Base-by-base conservation (phyloP, 2,329 filamentous ascomycete species). In the Gremmenia infestans region DNA sequence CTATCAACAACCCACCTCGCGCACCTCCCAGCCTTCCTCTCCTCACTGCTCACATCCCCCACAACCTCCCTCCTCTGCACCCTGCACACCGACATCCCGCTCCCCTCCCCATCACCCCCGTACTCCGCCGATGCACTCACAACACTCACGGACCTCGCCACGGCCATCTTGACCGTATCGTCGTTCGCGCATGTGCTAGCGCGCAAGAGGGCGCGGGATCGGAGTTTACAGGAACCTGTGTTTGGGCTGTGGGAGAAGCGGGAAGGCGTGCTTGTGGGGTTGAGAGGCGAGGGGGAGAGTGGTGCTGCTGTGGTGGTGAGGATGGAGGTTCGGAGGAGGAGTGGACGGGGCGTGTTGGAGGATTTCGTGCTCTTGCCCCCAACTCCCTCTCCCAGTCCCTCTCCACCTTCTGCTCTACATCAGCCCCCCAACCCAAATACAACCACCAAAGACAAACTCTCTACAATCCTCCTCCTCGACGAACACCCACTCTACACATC, bases 111-210 rank as follows among this genome's bases (percentile, higher is more conserved):
- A 48, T 72, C 55, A 37, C 74, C 71, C 62, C 77, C 81, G 66
- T 85, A 89, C 72, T 75, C 81, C 17, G 90, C 91, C 0, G 74
- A 83, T 28, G 84, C 91, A 0, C 77, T 95, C 12, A 85, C 85
- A 1, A 75, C 91, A 0, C 78, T 97, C 22, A 82, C 80, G 47
- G 95, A 95, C 72, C 84, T 97, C 56, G 89, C 92, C n/a, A 99
- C 94, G 3, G 87, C 91, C 3, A 81, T 97, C 52, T 79, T 97
- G 57, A 85, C 82, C 4, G 78, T 89, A 0, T 84, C 87, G 40
- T 88, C 85, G 14, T 79, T 97, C 40, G 75, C 83, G 7, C 91
- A 97, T 63, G 81, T 89, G 45, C 78, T 94, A 5, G 84, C 85
- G 32, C 79, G 81, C 39, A 91, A 91, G 69, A 81, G 80, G n/a